phyloP scores from a whole-genome alignment of 768 basidiomycete species.

The Auriculariales sp. region DNA sequence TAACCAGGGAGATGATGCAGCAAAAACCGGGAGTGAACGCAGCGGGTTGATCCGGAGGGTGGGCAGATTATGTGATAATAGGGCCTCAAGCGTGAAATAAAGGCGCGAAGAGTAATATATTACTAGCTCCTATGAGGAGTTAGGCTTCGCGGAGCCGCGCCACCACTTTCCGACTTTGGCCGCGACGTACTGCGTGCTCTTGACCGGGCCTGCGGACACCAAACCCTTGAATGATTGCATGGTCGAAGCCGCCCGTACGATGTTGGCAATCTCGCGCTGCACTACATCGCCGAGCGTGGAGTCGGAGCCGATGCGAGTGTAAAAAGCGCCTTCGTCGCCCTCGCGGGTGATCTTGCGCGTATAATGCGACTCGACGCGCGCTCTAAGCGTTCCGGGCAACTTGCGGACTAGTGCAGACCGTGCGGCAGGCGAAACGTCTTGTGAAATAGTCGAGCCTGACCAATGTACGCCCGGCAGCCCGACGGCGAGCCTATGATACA shows the following conservation, averaged over 20 bases:
- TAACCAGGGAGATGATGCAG: no score
- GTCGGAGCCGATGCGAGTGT: conserved; percentile 57
- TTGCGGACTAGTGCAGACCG: conserved; percentile 63
- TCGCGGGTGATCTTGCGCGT: conserved; percentile 27
- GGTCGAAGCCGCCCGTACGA: conserved; percentile 73
- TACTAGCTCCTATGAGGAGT: not conserved
- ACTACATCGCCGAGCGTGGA: conserved; percentile 38
- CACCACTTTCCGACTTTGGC: conserved; percentile 85
- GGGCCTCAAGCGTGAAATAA: not conserved
- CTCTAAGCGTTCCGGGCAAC: conserved; percentile 55
- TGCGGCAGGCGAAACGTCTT: conserved; percentile 58
- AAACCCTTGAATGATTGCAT: conserved; percentile 79
- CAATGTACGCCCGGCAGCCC: conserved; percentile 74
- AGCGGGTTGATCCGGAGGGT: no score
- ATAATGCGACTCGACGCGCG: conserved; percentile 38
- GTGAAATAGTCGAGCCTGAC: conserved; percentile 34
- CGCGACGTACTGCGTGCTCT: conserved; percentile 58
- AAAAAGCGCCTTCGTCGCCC: conserved; percentile 62
- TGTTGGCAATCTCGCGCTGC: conserved; percentile 21
- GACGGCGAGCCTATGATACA: conserved; percentile 69
- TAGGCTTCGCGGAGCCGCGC: conserved; percentile 15
- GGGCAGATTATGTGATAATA: no score
- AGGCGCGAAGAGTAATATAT: not conserved
- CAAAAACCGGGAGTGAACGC: no score
- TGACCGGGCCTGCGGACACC: conserved; percentile 64